Evolutionary conservation across 345 rosid genomes (phyloP).

Genomic region (Sonneratia alba): DNA sequence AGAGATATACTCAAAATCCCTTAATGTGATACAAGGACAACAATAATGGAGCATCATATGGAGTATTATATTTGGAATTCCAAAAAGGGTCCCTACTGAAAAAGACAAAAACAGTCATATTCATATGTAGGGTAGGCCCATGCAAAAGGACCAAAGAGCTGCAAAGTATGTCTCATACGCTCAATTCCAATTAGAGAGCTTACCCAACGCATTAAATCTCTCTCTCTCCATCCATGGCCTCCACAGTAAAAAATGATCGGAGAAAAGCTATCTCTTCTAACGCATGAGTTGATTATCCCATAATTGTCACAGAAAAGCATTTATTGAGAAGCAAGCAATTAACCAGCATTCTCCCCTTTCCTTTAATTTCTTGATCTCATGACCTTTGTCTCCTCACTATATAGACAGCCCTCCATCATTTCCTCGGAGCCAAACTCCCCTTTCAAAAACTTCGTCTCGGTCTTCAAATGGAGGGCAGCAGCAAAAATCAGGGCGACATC

Average conservation of each 20-base stretch:
- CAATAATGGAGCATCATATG: no score
- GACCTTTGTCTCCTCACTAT: not conserved
- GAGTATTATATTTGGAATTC: no score
- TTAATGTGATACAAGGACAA: no score
- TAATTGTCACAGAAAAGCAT: not conserved
- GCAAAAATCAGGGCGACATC: conserved; percentile 13
- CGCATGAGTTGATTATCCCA: not conserved
- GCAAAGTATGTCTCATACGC: not conserved
- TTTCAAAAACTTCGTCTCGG: not conserved
- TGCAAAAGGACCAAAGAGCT: not conserved
- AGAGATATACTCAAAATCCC: no score
- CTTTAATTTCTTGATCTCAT: not conserved
- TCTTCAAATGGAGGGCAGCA: not conserved
- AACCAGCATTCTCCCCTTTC: not conserved
- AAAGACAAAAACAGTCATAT: no score
- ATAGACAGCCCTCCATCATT: not conserved
- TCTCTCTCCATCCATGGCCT: not conserved
- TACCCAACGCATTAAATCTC: not conserved
- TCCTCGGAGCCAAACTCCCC: not conserved
- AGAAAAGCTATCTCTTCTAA: not conserved
- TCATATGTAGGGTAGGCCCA: not conserved
- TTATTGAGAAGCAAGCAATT: not conserved
- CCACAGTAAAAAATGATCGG: not conserved
- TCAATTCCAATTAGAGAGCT: not conserved
- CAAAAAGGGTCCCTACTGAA: no score